These are phyloP conservation scores for Ophiocordyceps camponoti-rufipedis DNA, from an alignment of 2,329 filamentous ascomycete species.

Conservation along the genomic window DNA sequence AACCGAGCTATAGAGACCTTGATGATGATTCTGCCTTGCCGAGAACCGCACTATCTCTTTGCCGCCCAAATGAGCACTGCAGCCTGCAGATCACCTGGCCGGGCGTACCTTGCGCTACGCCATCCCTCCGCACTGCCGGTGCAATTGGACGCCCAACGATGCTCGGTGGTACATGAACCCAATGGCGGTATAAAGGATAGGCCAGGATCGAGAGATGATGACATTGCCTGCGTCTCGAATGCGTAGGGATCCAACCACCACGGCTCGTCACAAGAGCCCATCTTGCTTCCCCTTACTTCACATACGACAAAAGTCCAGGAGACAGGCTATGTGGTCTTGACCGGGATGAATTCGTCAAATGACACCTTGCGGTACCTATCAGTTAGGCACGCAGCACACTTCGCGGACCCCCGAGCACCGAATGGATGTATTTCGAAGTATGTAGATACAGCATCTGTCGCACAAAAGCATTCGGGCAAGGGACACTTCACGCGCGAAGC, in stretches of 20 bases:
- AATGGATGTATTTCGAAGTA: background rate
- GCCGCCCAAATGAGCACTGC: background rate
- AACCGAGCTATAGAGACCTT: background rate
- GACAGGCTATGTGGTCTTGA: too few relatives aligned
- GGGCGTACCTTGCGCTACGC: background rate
- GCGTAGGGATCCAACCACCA: background rate
- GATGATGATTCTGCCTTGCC: background rate
- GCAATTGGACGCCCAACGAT: too few relatives aligned
- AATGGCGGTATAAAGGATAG: background rate
- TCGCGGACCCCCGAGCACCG: background rate
- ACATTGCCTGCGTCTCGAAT: background rate
- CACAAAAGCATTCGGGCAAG: background rate
- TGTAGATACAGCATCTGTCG: background rate
- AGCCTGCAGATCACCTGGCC: background rate
- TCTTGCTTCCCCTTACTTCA: background rate
- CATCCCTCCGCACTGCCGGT: background rate
- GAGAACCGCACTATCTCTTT: background rate
- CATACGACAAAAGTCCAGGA: background rate
- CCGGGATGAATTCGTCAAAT: too few relatives aligned
- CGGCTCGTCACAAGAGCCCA: background rate
- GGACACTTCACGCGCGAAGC: background rate
- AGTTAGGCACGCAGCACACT: background rate
- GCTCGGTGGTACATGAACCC: background rate
- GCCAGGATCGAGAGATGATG: background rate
- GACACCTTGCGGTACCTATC: too few relatives aligned